Evolutionary conservation across 1,284 basidiomycete species (phyloP).

Genomic region (Sparassis latifolia): DNA sequence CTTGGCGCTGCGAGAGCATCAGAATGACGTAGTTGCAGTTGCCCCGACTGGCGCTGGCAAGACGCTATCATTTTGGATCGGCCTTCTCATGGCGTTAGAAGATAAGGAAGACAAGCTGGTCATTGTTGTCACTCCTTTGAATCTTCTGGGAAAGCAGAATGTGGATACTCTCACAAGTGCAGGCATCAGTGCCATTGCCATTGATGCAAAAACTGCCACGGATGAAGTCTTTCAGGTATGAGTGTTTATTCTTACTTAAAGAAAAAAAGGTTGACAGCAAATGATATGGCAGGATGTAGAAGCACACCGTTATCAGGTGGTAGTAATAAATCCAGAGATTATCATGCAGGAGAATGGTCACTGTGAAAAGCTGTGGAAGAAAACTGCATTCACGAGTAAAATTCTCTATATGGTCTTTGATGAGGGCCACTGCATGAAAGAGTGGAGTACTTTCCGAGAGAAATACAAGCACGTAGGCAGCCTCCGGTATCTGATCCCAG

Average conservation of each 20-base stretch:
- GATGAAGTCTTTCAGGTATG: constrained; percentile 10
- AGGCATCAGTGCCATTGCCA: constrained; percentile 2
- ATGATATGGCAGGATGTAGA: constrained; percentile 21
- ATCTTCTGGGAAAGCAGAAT: constrained; percentile 20
- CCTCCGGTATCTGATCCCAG: constrained; percentile 22
- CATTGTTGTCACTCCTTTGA: constrained; percentile 21
- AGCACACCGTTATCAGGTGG: constrained; percentile 19
- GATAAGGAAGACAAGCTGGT: constrained; percentile 2
- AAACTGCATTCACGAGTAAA: constrained; percentile 16
- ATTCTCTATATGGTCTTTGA: constrained; percentile 27
- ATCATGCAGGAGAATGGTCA: constrained; percentile 15
- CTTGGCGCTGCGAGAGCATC: not conserved
- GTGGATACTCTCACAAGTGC: constrained; percentile 5
- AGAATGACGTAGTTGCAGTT: constrained; percentile 3
- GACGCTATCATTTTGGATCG: constrained; percentile 23
- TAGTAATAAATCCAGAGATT: constrained; percentile 28
- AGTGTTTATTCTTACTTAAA: not conserved
- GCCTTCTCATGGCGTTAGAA: constrained; percentile 13
- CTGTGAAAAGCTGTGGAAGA: constrained; percentile 21
- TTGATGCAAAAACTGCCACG: constrained; percentile 8
- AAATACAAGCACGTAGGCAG: constrained; percentile 22
- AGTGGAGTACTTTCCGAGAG: constrained; percentile 27
- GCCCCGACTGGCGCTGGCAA: constrained; percentile 21
- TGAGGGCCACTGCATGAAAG: constrained; percentile 30
- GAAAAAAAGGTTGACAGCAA: not conserved